A percentile compares a stretch with the other conserved stretches of the same genome.
Evolutionary conservation across 306 rosid genomes (phyloP).

Genomic region (Vigna angularis): DNA sequence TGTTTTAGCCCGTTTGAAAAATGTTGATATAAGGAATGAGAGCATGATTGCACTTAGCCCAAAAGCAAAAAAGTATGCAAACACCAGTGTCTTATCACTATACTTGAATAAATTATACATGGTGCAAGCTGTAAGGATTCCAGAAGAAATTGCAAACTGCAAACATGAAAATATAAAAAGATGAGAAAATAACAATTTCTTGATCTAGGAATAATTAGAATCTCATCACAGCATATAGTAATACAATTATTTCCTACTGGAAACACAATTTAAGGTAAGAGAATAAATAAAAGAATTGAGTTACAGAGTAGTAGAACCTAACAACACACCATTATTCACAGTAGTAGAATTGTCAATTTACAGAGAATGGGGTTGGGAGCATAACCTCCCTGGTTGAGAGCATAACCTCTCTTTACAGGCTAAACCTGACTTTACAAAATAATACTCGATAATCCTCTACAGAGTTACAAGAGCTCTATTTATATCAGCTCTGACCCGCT

Average conservation of each 20-base stretch:
- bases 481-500: too few relatives aligned
- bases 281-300: conserved; percentile 11
- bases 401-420: too few relatives aligned
- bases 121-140: conserved; percentile 83
- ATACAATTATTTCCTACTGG: conserved; percentile 12
- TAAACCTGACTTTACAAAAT: too few relatives aligned
- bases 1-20: conserved; percentile 92
- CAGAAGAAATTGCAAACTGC: conserved; percentile 90
- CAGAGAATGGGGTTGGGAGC: too few relatives aligned
- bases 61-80: conserved; percentile 83
- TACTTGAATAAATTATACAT: conserved; percentile 85
- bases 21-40: conserved; percentile 87
- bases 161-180: conserved; percentile 47
- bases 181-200: conserved; percentile 43
- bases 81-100: conserved; percentile 94
- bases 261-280: conserved; percentile 2
- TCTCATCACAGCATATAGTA: conserved; percentile 12
- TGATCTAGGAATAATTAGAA: conserved; percentile 31
- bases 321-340: too few relatives aligned
- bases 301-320: too few relatives aligned
- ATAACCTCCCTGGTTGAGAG: too few relatives aligned
- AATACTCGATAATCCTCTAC: too few relatives aligned
- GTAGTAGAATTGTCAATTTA: too few relatives aligned
- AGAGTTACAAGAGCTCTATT: too few relatives aligned
- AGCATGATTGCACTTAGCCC: conserved; percentile 95